Conservation (phyloP, 352 stramenopile species). For the Thraustochytrium striatum region DNA sequence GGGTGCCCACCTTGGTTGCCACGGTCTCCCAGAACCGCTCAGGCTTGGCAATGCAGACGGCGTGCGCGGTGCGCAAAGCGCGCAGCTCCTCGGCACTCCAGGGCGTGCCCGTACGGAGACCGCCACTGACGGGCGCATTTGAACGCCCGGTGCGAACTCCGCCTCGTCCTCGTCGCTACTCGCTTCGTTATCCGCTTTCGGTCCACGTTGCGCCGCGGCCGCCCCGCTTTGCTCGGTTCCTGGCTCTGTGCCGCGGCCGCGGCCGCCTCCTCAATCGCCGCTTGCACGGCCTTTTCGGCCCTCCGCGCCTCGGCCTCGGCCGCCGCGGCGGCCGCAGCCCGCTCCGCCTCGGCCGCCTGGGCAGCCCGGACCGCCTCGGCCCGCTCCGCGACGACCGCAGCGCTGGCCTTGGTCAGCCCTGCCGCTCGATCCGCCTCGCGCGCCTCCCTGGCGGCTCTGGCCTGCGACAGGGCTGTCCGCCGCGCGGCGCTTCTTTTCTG, state of each 20-base stretch:
- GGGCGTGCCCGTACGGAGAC: neutral
- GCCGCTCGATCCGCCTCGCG: neutral
- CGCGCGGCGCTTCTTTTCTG: neutral
- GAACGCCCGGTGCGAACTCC: too few species aligned
- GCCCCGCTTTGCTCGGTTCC: too few species aligned
- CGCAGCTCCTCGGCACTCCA: conserved; percentile 7
- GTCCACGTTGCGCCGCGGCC: too few species aligned
- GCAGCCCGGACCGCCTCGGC: too few species aligned
- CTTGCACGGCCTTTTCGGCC: neutral
- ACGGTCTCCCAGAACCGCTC: conserved; percentile 13
- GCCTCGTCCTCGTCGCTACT: too few species aligned
- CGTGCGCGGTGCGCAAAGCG: conserved; percentile 3
- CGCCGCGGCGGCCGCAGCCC: too few species aligned
- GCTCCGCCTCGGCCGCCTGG: too few species aligned
- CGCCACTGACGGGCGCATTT: too few species aligned
- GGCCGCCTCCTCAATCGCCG: neutral
- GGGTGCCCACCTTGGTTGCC: neutral
- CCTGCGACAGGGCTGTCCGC: neutral
- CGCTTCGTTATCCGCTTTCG: too few species aligned
- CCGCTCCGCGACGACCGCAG: too few species aligned
- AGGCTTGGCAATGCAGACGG: neutral
- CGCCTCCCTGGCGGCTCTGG: neutral
- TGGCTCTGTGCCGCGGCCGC: too few species aligned
- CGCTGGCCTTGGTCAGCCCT: too few species aligned
- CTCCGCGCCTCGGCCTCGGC: neutral